Conservation (phyloP, 768 basidiomycete genomes). For the Rhodocollybia butyracea region DNA sequence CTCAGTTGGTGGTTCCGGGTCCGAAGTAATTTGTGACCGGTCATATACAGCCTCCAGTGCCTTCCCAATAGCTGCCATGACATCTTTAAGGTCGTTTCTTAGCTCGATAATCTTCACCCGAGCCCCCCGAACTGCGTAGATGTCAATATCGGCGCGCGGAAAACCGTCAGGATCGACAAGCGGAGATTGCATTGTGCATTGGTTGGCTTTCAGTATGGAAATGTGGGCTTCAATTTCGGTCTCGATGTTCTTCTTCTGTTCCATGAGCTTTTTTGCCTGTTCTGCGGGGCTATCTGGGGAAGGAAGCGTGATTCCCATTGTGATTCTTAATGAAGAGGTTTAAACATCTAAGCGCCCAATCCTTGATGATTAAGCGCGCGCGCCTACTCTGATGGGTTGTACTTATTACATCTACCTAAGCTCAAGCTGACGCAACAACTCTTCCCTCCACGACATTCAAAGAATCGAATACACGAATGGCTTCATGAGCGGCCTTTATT, state of each 20-base stretch:
- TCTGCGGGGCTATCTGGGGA: slow-evolving; percentile 46
- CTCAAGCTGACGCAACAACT: slow-evolving; percentile 37
- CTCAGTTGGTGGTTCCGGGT: neutral
- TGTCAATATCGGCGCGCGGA: slow-evolving; percentile 82
- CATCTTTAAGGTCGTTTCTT: slow-evolving; percentile 67
- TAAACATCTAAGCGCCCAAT: neutral
- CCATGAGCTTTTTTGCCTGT: slow-evolving; percentile 61
- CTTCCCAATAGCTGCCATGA: slow-evolving; percentile 65
- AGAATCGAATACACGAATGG: slow-evolving; percentile 48
- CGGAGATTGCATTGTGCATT: slow-evolving; percentile 63
- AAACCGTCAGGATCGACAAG: slow-evolving; percentile 88
- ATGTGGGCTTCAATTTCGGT: slow-evolving; percentile 61
- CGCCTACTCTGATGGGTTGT: neutral
- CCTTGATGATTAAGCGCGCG: neutral
- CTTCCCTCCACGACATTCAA: slow-evolving; percentile 52
- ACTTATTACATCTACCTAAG: neutral
- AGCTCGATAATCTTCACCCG: slow-evolving; percentile 77
- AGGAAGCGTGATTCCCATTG: slow-evolving; percentile 47
- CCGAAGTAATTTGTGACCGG: slow-evolving; percentile 21
- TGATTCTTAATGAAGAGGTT: neutral
- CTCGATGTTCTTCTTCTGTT: slow-evolving; percentile 70
- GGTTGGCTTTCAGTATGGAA: slow-evolving; percentile 60
- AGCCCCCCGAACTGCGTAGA: slow-evolving; percentile 74
- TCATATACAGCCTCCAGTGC: slow-evolving; percentile 71
- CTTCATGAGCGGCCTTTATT: slow-evolving; percentile 67